Conservation (phyloP, 2,329 filamentous ascomycete genomes). For the Dryadomyces sulphureus region DNA sequence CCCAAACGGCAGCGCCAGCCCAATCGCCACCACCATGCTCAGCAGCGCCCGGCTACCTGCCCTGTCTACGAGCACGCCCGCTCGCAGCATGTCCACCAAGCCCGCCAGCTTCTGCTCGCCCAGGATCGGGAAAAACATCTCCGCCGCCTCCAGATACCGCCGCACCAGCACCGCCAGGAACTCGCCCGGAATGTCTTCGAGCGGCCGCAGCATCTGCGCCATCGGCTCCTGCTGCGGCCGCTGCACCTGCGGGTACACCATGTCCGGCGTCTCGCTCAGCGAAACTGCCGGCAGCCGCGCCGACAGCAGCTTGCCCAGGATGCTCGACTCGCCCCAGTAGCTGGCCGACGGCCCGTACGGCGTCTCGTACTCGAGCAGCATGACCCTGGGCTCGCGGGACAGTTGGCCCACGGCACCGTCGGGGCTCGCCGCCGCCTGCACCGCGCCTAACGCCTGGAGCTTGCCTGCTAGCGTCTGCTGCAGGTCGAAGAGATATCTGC, state of each 20-base stretch:
- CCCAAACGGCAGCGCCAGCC: background rate
- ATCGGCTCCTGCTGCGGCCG: background rate
- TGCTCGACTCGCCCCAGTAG: slow-evolving; percentile 1
- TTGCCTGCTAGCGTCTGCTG: background rate
- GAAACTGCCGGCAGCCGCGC: background rate
- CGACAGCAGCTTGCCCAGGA: background rate
- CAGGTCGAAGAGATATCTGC: background rate
- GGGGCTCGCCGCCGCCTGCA: background rate
- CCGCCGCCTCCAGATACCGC: background rate
- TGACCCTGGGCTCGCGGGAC: background rate
- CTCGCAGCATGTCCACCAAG: background rate
- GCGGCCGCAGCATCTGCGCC: background rate
- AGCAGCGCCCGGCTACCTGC: background rate
- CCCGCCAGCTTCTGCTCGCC: background rate
- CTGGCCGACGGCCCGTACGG: background rate
- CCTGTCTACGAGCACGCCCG: too few species aligned
- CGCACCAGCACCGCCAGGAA: background rate
- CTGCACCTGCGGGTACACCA: background rate
- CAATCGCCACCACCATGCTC: background rate
- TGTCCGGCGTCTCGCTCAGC: background rate
- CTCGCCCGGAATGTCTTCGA: background rate
- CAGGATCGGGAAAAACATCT: background rate
- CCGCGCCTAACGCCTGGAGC: background rate
- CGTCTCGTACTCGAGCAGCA: background rate
- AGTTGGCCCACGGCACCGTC: too few species aligned